Evolutionary conservation across 257 asterid species (phyloP).

Genomic region (Solanum verrucosum): DNA sequence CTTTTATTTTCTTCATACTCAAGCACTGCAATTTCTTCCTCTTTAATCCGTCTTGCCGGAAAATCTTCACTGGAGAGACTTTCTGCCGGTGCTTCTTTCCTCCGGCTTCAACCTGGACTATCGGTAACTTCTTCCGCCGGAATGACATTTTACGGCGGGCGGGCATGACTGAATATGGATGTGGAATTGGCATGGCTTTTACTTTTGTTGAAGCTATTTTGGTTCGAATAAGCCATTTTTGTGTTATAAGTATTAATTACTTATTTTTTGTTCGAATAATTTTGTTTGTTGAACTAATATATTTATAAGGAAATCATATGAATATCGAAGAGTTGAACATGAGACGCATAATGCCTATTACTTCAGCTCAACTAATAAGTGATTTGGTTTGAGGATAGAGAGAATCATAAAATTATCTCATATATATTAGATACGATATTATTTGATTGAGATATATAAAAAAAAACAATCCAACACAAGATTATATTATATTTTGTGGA

Average conservation of each 20-base stretch:
- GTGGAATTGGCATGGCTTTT: not conserved
- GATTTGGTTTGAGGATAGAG: not conserved
- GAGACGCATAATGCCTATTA: not conserved
- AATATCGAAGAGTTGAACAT: not conserved
- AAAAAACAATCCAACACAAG: not conserved
- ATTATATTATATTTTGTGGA: no score
- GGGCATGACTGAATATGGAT: not conserved
- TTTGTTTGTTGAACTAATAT: not conserved
- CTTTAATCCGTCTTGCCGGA: slow-evolving; percentile 31
- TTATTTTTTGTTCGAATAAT: not conserved
- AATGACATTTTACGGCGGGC: not conserved
- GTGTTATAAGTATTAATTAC: not conserved
- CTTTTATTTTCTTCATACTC: slow-evolving; percentile 32
- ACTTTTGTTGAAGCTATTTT: not conserved
- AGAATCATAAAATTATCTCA: not conserved
- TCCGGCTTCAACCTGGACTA: slow-evolving; percentile 31
- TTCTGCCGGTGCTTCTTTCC: slow-evolving; percentile 39
- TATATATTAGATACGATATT: not conserved
- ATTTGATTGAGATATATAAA: no score
- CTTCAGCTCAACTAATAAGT: not conserved
- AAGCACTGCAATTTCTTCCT: slow-evolving; percentile 29
- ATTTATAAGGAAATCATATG: not conserved
- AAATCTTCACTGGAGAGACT: slow-evolving; percentile 22
- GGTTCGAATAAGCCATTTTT: slow-evolving; percentile 23
- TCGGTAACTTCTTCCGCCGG: slow-evolving; percentile 29